These are phyloP conservation scores for Rhizopogon parksii DNA, from an alignment of 1,284 basidiomycete genomes.

Conservation along the genomic window DNA sequence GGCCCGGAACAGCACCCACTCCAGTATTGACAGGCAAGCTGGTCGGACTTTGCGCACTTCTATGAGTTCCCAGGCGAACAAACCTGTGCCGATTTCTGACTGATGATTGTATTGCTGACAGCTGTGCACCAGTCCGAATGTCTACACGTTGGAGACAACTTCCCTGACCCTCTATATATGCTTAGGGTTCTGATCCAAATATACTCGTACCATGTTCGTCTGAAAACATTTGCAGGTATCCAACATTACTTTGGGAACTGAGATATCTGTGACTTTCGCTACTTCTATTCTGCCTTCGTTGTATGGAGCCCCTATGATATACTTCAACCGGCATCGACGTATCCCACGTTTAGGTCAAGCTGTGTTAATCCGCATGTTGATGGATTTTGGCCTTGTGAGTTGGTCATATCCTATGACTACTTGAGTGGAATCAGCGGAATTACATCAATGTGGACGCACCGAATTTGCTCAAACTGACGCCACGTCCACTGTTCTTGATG, in stretches of 20 bases:
- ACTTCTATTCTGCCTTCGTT: not conserved
- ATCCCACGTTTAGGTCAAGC: not conserved
- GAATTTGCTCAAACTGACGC: constrained; percentile 83
- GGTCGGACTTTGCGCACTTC: too few relatives aligned
- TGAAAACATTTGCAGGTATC: not conserved
- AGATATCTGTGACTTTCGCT: not conserved
- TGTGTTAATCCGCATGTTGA: constrained; percentile 72
- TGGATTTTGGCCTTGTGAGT: constrained; percentile 66
- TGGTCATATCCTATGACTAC: constrained; percentile 61
- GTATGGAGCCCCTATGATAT: not conserved
- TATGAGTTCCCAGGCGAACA: too few relatives aligned
- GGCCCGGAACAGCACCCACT: too few relatives aligned
- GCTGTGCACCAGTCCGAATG: constrained; percentile 34
- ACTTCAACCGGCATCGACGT: not conserved
- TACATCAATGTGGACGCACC: constrained; percentile 45
- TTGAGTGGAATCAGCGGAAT: not conserved
- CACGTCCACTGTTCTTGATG: constrained; percentile 88
- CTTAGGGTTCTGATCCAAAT: constrained; percentile 28
- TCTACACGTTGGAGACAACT: constrained; percentile 26
- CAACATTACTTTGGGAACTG: not conserved
- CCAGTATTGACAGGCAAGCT: too few relatives aligned
- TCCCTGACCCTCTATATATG: constrained; percentile 27
- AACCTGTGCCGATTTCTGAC: too few relatives aligned
- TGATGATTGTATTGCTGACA: constrained; percentile 22
- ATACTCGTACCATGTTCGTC: not conserved